Percentiles rank a stretch among this genome's conserved stretches.
phyloP scores from a whole-genome alignment of 2,329 filamentous ascomycete species.

The Lachnellula hyalina region DNA sequence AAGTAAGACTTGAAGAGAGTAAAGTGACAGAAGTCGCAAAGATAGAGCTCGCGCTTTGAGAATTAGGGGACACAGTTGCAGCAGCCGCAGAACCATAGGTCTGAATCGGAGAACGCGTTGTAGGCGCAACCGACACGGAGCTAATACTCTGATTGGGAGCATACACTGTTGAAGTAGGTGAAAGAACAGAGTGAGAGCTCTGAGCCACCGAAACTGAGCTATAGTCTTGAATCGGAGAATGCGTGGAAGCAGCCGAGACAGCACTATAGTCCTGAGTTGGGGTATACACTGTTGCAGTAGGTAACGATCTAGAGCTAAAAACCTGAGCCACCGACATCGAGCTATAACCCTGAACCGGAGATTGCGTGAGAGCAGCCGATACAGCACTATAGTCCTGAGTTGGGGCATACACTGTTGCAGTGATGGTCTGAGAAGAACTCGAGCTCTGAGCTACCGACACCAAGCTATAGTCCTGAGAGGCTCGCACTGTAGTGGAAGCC shows the following conservation, averaged over 20 bases:
- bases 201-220: not conserved
- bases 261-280: not conserved
- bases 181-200: not conserved
- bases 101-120: not conserved
- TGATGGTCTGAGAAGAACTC: not conserved
- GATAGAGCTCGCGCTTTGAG: not conserved
- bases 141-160: not conserved
- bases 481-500: too few relatives aligned
- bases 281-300: not conserved
- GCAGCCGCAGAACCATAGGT: not conserved
- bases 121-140: not conserved
- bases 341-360: not conserved
- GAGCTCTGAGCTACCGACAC: not conserved
- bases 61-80: not conserved
- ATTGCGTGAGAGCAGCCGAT: not conserved
- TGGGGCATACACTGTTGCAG: not conserved
- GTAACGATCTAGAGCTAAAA: too few relatives aligned
- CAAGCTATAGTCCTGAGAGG: not conserved
- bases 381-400: not conserved
- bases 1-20: not conserved
- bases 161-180: not conserved
- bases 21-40: conserved; percentile 2
- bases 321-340: too few relatives aligned
- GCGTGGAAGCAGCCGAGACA: not conserved
- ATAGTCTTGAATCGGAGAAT: not conserved